Percentiles rank a stretch among this genome's conserved stretches.
phyloP scores from a whole-genome alignment of 148 eudicot genomes.

The Rhododendron ovatum region DNA sequence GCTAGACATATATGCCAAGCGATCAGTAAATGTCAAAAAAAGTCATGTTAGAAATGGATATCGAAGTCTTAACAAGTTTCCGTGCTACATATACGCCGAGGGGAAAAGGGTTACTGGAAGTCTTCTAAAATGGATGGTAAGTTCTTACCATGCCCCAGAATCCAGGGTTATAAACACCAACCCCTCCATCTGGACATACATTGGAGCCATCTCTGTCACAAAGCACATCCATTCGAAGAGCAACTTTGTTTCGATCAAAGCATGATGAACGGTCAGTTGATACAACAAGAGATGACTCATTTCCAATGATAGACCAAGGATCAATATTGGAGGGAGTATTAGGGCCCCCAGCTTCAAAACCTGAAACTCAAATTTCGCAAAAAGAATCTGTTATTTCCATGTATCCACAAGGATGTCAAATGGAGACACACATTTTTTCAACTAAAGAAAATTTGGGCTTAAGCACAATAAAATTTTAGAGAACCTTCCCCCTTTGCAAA shows the following conservation, averaged over 20 bases:
- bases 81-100: background rate
- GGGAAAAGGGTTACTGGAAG: background rate
- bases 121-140: background rate
- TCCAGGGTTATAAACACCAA: slow-evolving; percentile 93
- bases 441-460: background rate
- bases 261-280: slow-evolving; percentile 85
- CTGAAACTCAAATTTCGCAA: slow-evolving; percentile 31
- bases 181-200: slow-evolving; percentile 77
- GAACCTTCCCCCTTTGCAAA: background rate
- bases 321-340: slow-evolving; percentile 66
- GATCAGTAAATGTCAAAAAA: background rate
- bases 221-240: slow-evolving; percentile 77
- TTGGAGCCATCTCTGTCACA: slow-evolving; percentile 53
- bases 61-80: background rate
- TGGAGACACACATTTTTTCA: background rate
- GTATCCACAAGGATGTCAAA: background rate
- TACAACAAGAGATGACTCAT: slow-evolving; percentile 50
- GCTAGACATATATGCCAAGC: background rate
- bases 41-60: background rate
- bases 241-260: slow-evolving; percentile 81
- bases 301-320: slow-evolving; percentile 86
- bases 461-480: background rate
- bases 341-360: slow-evolving; percentile 84
- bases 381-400: background rate
- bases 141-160: slow-evolving; percentile 95